Evolutionary conservation across 371 early-diverging fungal species (phyloP).

Genomic region (Polyrhizophydium stewartii): DNA sequence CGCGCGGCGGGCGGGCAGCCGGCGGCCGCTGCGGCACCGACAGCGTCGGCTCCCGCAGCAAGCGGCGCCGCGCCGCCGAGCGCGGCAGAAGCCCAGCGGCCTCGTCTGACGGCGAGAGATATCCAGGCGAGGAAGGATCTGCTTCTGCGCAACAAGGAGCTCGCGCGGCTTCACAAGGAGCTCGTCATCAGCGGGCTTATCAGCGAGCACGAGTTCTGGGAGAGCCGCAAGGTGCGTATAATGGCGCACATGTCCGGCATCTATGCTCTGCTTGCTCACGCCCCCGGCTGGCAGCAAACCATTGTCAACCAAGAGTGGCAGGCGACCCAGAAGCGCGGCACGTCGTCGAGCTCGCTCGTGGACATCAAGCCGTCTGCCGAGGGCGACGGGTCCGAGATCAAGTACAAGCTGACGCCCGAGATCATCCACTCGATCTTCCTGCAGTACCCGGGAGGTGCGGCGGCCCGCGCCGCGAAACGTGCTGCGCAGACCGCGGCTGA

Average conservation of each 20-base stretch:
- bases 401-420: slow-evolving; percentile 83
- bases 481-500: no score
- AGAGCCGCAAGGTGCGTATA: slow-evolving; percentile 8
- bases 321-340: slow-evolving; percentile 76
- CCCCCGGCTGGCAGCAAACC: slow-evolving; percentile 45
- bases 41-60: not conserved
- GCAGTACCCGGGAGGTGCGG: slow-evolving; percentile 81
- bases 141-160: slow-evolving; percentile 61
- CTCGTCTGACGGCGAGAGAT: slow-evolving; percentile 11
- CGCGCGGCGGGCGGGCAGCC: not conserved
- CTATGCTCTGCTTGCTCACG: not conserved
- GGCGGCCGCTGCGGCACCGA: not conserved
- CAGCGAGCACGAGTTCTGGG: slow-evolving; percentile 91
- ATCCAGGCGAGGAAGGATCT: slow-evolving; percentile 59
- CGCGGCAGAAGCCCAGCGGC: no score
- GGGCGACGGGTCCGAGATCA: slow-evolving; percentile 76
- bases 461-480: no score
- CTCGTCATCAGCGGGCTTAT: slow-evolving; percentile 72
- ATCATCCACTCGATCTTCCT: slow-evolving; percentile 85
- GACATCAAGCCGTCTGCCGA: slow-evolving; percentile 62
- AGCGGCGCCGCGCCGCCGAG: no score
- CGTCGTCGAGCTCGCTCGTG: slow-evolving; percentile 75
- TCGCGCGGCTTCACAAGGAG: slow-evolving; percentile 71
- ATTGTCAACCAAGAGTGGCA: slow-evolving; percentile 67
- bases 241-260: slow-evolving; percentile 1